These are phyloP conservation scores for Kwoniella botswanensis DNA, from an alignment of 768 basidiomycete genomes.

Conservation along the genomic window DNA sequence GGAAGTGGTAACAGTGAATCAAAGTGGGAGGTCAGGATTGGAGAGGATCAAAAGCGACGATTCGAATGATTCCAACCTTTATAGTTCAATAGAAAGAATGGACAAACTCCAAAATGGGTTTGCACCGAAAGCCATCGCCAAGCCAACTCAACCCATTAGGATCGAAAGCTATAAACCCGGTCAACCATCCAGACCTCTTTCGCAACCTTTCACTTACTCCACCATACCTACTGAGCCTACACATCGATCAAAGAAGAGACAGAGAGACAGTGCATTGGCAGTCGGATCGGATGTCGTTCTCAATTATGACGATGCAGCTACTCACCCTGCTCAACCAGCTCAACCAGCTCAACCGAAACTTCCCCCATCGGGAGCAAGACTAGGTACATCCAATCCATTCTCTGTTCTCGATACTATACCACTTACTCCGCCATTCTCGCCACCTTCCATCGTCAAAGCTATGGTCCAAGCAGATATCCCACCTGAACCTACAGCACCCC, in stretches of 20 bases:
- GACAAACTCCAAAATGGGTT: background rate
- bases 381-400: background rate
- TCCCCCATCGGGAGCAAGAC: background rate
- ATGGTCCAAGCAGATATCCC: background rate
- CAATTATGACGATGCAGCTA: constrained; percentile 15
- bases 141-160: constrained; percentile 11
- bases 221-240: background rate
- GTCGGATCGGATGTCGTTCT: constrained; percentile 8
- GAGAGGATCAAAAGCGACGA: constrained; percentile 21
- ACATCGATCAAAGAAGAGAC: background rate
- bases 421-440: constrained; percentile 10
- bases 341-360: background rate
- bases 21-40: constrained; percentile 1
- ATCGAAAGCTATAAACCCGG: constrained; percentile 32
- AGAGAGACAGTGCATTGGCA: constrained; percentile 2
- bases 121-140: background rate
- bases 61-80: constrained; percentile 31
- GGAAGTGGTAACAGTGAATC: constrained; percentile 12
- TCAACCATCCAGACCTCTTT: background rate
- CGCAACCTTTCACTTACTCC: background rate
- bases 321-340: background rate
- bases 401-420: constrained; percentile 1
- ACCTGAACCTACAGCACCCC: constrained; percentile 4
- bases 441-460: background rate
- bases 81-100: constrained; percentile 23